These are phyloP conservation scores for Ambrosia artemisiifolia DNA, from an alignment of 129 eudicot species.

Conservation along the genomic window DNA sequence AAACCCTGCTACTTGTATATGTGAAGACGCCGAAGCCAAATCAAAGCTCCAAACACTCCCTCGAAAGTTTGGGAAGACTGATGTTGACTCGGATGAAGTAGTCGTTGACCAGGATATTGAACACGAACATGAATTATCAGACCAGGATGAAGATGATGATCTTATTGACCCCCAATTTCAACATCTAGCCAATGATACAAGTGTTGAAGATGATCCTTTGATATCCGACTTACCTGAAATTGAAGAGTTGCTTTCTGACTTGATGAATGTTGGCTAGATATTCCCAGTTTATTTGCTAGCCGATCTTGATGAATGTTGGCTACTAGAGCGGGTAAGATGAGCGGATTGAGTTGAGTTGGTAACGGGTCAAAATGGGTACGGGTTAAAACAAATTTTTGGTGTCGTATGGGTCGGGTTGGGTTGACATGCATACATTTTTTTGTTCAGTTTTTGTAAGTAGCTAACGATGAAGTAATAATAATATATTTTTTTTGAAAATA, in stretches of 20 bases:
- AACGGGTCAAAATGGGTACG: neutral
- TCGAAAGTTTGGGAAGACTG: conserved; percentile 44
- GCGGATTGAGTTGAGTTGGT: neutral
- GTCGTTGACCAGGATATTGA: conserved; percentile 49
- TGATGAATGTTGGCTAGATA: conserved; percentile 19
- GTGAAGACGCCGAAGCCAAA: conserved; percentile 63
- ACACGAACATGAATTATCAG: conserved; percentile 64
- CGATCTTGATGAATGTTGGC: neutral
- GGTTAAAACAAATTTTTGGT: neutral
- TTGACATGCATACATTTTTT: too few relatives aligned
- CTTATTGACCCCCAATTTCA: conserved; percentile 33
- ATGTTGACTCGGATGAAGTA: conserved; percentile 23
- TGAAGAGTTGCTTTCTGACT: conserved; percentile 83
- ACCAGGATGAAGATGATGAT: conserved; percentile 78
- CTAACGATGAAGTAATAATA: neutral
- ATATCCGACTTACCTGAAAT: conserved; percentile 73
- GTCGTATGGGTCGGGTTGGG: neutral
- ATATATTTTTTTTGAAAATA: neutral
- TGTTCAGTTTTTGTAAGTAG: too few relatives aligned
- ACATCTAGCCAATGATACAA: conserved; percentile 45
- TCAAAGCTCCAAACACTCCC: conserved; percentile 37
- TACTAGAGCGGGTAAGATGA: conserved; percentile 14
- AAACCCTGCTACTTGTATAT: conserved; percentile 72
- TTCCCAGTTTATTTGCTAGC: neutral
- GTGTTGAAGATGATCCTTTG: conserved; percentile 46